phyloP scores from a whole-genome alignment of 768 basidiomycete genomes.

The Imleria badia region DNA sequence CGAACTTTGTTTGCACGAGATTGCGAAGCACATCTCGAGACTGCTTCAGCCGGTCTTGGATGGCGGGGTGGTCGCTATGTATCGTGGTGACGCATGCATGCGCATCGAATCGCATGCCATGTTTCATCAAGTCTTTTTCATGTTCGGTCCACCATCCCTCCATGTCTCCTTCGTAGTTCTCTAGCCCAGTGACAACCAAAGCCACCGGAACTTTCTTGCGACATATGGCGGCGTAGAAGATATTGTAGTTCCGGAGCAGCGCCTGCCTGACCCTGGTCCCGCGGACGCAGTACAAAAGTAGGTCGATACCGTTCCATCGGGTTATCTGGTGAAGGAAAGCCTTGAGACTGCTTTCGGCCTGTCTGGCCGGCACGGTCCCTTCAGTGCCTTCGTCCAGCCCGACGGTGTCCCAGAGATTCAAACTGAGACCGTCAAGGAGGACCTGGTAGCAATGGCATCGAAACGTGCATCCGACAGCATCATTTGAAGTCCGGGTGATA shows the following conservation, averaged over 20 bases:
- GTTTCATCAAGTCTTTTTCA: constrained; percentile 27
- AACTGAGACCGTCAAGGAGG: constrained; percentile 13
- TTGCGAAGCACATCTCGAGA: constrained; percentile 21
- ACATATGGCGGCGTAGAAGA: constrained; percentile 31
- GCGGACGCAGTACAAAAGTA: constrained; percentile 37
- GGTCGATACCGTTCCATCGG: constrained; percentile 26
- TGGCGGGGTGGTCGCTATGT: constrained; percentile 24
- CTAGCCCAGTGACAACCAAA: constrained; percentile 37
- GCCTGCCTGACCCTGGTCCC: constrained; percentile 30
- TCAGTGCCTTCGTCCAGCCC: constrained; percentile 33
- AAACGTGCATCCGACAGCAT: constrained; percentile 38
- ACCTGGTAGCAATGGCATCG: constrained; percentile 22
- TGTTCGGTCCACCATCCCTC: constrained; percentile 41
- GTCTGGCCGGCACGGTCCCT: constrained; percentile 26
- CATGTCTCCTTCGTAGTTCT: constrained; percentile 35
- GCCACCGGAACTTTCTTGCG: constrained; percentile 33
- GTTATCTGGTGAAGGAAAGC: constrained; percentile 34
- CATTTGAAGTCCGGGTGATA: constrained; percentile 29
- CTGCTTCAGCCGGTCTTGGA: constrained; percentile 18
- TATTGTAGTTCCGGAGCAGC: constrained; percentile 29
- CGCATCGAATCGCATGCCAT: constrained; percentile 37
- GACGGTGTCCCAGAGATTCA: constrained; percentile 33
- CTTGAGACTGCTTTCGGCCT: constrained; percentile 28
- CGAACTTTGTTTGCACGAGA: constrained; percentile 16
- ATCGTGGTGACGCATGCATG: constrained; percentile 43